These are phyloP conservation scores for Pythium periplocum DNA, from an alignment of 352 stramenopile genomes.

Conservation along the genomic window DNA sequence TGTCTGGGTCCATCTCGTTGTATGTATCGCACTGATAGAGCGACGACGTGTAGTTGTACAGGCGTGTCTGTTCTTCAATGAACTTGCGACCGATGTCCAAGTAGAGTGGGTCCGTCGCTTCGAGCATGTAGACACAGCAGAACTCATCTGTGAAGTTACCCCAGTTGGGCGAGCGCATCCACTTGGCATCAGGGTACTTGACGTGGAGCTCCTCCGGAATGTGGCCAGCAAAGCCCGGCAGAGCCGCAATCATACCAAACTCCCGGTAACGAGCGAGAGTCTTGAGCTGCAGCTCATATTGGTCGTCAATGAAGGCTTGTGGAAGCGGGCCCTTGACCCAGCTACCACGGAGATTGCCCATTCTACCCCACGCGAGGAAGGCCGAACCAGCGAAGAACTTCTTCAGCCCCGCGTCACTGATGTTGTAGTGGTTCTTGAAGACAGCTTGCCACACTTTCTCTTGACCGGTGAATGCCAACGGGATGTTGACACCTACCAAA, in stretches of 20 bases:
- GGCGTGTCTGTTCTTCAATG: conserved; percentile 51
- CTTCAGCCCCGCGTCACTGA: conserved; percentile 64
- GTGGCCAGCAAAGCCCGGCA: conserved; percentile 88
- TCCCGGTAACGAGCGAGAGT: conserved; percentile 84
- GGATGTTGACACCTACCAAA: conserved; percentile 80
- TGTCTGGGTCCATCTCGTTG: conserved; percentile 79
- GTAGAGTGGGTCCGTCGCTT: conserved; percentile 80
- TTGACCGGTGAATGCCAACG: conserved; percentile 86
- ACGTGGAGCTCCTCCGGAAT: conserved; percentile 79
- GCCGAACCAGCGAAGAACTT: conserved; percentile 88
- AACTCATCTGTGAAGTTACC: conserved; percentile 75
- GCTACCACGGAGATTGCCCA: conserved; percentile 85
- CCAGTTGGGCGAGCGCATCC: conserved; percentile 77
- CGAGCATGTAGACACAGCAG: conserved; percentile 81
- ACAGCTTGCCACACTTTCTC: conserved; percentile 87
- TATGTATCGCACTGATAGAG: conserved; percentile 81
- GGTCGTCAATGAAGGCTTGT: conserved; percentile 78
- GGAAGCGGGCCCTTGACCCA: conserved; percentile 82
- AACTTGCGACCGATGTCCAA: conserved; percentile 71
- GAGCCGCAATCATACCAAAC: conserved; percentile 86
- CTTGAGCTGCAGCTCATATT: conserved; percentile 67
- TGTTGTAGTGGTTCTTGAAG: conserved; percentile 76
- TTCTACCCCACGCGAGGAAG: conserved; percentile 87
- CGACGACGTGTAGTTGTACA: conserved; percentile 74
- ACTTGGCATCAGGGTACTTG: conserved; percentile 71